Base-by-base conservation (phyloP, 2,329 filamentous ascomycete species). In the Xylaria sp. region DNA sequence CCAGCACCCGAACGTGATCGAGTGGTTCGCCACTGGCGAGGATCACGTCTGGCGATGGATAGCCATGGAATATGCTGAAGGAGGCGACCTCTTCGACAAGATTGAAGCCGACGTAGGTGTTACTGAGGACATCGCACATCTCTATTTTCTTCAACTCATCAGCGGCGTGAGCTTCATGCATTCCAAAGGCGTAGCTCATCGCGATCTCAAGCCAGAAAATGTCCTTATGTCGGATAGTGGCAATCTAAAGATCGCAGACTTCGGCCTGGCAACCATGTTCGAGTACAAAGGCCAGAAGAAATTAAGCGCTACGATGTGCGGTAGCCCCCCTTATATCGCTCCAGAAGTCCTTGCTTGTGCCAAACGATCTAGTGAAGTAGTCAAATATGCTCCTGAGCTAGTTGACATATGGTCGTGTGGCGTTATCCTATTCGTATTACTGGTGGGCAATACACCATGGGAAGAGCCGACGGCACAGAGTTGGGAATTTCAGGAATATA, bases 381-480 rank as follows among this genome's bases (percentile, higher is more conserved):
- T 78, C 57, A 89, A 91, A 64, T 95, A 95, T 77, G 86, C 87
- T 36, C 90, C 94, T 8, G 93, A 98, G 70, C 82, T 93, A 51
- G 93, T 93, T 46, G 96, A 99, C 78, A 91, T 99, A 66, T 99
- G 97, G 97, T 98, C 94, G 18, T 98, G 94, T 75, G 96, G 96
- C 41, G 94, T 99, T 62, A 97, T 99, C n/a, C 85, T 99, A 3
- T 99, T 99, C 77, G 96, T 98, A 43, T 84, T 99, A 3, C 84
- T 99, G 3, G 94, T 97, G 1, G 96, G 96, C 10, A 99, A 99
- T 78, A 99, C 96, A 1, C 96, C 96, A 0, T 99, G 96, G 96
- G 96, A 98, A 77, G 93, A 96, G 78, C 96, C 96, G 0, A 95
- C 94, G 2, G 83, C 88, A 43, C 86, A 89, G 66, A 98, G 94